Conservation (phyloP, 257 asterid species). For the Galeopsis tetrahit region DNA sequence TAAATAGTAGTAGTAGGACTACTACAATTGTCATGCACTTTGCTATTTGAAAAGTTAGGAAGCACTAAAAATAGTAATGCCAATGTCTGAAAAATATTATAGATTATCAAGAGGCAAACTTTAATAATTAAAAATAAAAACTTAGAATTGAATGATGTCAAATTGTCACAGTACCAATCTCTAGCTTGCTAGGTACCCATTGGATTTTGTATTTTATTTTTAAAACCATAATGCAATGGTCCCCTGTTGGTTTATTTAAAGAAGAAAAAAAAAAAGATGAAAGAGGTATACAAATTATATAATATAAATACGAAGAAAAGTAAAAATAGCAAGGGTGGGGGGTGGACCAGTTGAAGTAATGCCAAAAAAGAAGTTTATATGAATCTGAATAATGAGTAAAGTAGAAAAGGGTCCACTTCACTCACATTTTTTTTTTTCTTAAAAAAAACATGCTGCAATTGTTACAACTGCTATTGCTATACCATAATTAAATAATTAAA, state of each 20-base stretch:
- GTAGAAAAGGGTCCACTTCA: constrained; percentile 39
- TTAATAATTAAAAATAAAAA: background rate
- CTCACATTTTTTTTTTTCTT: background rate
- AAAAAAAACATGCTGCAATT: constrained; percentile 27
- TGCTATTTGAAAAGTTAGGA: background rate
- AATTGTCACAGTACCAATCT: constrained; percentile 20
- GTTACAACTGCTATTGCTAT: constrained; percentile 27
- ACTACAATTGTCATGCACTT: constrained; percentile 22
- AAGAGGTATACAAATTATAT: background rate
- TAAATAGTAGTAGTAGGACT: background rate
- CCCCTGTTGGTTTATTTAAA: constrained; percentile 9
- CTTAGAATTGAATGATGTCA: background rate
- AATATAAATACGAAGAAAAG: background rate
- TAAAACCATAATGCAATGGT: constrained; percentile 16
- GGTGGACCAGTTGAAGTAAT: constrained; percentile 45
- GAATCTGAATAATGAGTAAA: constrained; percentile 25
- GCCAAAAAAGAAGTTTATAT: constrained; percentile 30
- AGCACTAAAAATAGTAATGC: background rate
- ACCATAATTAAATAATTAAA: constrained; percentile 7
- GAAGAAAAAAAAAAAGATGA: background rate
- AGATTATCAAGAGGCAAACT: background rate
- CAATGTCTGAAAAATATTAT: background rate
- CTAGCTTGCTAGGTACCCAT: constrained; percentile 25
- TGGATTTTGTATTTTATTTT: background rate
- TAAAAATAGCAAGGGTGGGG: background rate